Percentiles rank a stretch among this genome's conserved stretches.
phyloP scores from a whole-genome alignment of 345 rosid genomes.

The Zanthoxylum bungeanum region DNA sequence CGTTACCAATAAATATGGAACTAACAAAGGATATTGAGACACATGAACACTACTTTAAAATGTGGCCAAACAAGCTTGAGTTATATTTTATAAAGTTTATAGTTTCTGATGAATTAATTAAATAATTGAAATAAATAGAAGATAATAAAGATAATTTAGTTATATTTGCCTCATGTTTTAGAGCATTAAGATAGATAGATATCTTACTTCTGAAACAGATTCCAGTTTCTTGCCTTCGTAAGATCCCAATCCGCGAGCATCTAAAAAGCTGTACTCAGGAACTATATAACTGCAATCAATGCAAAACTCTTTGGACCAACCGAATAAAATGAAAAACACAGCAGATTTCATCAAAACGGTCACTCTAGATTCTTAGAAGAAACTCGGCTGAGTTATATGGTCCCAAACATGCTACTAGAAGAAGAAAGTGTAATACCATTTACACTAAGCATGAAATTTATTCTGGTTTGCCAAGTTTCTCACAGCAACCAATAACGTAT shows the following conservation, averaged over 20 bases:
- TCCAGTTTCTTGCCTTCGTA: conserved; percentile 84
- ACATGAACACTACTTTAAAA: background rate
- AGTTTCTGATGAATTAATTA: background rate
- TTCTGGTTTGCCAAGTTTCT: too few relatives aligned
- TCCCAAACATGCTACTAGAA: background rate
- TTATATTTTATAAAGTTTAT: too few relatives aligned
- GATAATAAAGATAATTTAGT: background rate
- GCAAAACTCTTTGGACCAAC: conserved; percentile 1
- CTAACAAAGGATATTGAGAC: background rate
- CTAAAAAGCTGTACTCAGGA: conserved; percentile 90
- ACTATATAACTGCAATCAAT: conserved; percentile 64
- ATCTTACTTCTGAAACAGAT: conserved; percentile 65
- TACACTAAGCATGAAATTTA: too few relatives aligned
- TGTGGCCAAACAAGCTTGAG: background rate
- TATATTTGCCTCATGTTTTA: background rate
- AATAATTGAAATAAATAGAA: background rate
- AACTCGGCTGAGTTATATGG: background rate
- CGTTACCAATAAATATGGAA: too few relatives aligned
- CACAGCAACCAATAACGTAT: too few relatives aligned
- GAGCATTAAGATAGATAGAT: background rate
- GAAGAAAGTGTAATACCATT: background rate
- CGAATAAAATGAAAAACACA: too few relatives aligned
- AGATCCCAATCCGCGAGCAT: conserved; percentile 96
- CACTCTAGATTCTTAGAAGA: background rate
- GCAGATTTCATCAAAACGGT: background rate